Evolutionary conservation across 805 yeast species (phyloP).

Genomic region (Lipomyces sp.): DNA sequence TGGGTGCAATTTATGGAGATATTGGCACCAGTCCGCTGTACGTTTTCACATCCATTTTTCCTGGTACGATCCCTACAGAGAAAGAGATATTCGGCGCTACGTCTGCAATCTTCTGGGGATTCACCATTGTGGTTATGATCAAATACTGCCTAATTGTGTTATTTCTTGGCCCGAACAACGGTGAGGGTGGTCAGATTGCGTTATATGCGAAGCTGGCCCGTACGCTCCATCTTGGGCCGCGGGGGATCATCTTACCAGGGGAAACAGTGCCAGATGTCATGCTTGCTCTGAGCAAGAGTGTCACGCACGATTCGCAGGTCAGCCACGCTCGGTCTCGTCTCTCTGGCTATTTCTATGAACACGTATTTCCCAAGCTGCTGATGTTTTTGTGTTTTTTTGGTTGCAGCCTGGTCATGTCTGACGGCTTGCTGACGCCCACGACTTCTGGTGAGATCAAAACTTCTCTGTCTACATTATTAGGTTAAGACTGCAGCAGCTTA

Average conservation of each 20-base stretch:
- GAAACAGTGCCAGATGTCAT: slow-evolving; percentile 37
- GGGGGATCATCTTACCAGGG: slow-evolving; percentile 44
- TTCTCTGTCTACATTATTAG: neutral
- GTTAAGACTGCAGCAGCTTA: too few relatives aligned
- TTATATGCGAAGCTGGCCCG: slow-evolving; percentile 57
- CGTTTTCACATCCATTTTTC: slow-evolving; percentile 42
- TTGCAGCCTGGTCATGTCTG: slow-evolving; percentile 55
- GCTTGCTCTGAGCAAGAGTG: slow-evolving; percentile 41
- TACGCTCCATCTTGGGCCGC: slow-evolving; percentile 40
- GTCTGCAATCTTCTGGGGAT: slow-evolving; percentile 54
- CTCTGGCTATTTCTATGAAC: slow-evolving; percentile 33
- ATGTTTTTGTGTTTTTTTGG: slow-evolving; percentile 48
- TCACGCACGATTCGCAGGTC: slow-evolving; percentile 32
- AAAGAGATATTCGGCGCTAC: slow-evolving; percentile 49
- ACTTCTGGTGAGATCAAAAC: slow-evolving; percentile 41
- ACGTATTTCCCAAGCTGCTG: slow-evolving; percentile 33
- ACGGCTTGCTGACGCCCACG: slow-evolving; percentile 62
- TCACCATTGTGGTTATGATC: slow-evolving; percentile 51
- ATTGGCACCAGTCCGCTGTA: slow-evolving; percentile 62
- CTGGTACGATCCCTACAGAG: slow-evolving; percentile 37
- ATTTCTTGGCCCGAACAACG: slow-evolving; percentile 52
- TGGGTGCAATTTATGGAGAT: slow-evolving; percentile 66
- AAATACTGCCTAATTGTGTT: slow-evolving; percentile 53
- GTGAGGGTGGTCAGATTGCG: slow-evolving; percentile 66
- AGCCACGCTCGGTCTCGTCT: neutral